A percentile compares a stretch with the other conserved stretches of the same genome.
Conservation (phyloP, 345 rosid genomes). For the Rhizophora apiculata region DNA sequence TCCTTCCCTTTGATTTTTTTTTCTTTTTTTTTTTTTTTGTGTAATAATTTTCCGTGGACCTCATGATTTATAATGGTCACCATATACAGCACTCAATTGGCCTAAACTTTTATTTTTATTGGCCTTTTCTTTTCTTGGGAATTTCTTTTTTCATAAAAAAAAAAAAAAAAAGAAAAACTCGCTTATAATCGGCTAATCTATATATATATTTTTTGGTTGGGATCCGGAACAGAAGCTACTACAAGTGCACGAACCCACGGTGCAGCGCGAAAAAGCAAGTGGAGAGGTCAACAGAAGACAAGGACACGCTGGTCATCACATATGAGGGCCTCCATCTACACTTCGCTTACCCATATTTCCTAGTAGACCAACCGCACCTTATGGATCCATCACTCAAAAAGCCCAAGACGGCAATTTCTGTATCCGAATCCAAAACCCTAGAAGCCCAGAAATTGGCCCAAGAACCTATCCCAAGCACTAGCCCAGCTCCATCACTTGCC, state of each 20-base stretch:
- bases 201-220: background rate
- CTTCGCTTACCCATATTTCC: conserved; percentile 52
- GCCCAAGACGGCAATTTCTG: conserved; percentile 27
- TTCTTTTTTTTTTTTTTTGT: too few relatives aligned
- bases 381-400: conserved; percentile 37
- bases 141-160: too few relatives aligned
- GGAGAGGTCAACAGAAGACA: conserved; percentile 64
- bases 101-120: too few relatives aligned
- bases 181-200: background rate
- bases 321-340: conserved; percentile 86
- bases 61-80: too few relatives aligned
- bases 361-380: conserved; percentile 20
- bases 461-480: background rate
- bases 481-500: background rate
- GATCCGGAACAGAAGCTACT: conserved; percentile 60
- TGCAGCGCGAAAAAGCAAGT: conserved; percentile 88
- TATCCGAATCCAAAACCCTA: background rate
- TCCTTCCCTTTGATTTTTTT: too few relatives aligned
- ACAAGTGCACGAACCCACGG: conserved; percentile 78
- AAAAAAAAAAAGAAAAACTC: background rate
- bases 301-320: conserved; percentile 63
- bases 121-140: too few relatives aligned
- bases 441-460: conserved; percentile 14
- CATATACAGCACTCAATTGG: too few relatives aligned
- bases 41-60: too few relatives aligned